phyloP scores from a whole-genome alignment of 306 rosid species.

The Cajanus cajan region DNA sequence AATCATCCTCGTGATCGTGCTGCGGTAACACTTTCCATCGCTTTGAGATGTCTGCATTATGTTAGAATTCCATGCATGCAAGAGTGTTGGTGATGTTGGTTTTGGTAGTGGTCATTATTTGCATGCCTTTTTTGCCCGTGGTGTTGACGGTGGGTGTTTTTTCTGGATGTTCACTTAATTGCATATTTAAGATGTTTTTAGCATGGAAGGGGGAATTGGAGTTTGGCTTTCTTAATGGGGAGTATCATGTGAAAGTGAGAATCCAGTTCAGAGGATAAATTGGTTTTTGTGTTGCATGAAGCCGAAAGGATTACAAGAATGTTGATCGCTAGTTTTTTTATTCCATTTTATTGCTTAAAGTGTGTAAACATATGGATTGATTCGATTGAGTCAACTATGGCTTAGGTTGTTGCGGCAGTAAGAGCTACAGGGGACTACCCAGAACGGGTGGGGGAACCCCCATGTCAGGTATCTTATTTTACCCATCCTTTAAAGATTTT shows the following conservation, averaged over 20 bases:
- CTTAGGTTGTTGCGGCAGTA: conserved; percentile 81
- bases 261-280: neutral
- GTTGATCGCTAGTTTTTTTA: neutral
- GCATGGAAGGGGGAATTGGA: neutral
- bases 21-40: conserved; percentile 52
- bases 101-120: neutral
- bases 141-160: neutral
- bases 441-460: conserved; percentile 78
- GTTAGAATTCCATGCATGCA: conserved; percentile 14
- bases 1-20: conserved; percentile 88
- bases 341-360: neutral
- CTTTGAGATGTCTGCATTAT: conserved; percentile 30
- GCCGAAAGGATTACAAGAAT: neutral
- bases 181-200: neutral
- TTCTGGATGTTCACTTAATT: neutral
- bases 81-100: conserved; percentile 4
- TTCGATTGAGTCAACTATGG: neutral
- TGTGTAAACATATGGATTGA: conserved; percentile 16
- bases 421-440: conserved; percentile 97
- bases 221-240: neutral
- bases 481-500: neutral
- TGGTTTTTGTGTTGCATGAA: conserved; percentile 1
- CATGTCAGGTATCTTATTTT: conserved; percentile 63
- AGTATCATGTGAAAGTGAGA: neutral
- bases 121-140: neutral